Percentiles rank a stretch among this genome's conserved stretches.
These are phyloP conservation scores for Sherardia arvensis DNA, from an alignment of 257 asterid genomes.

Conservation along the genomic window DNA sequence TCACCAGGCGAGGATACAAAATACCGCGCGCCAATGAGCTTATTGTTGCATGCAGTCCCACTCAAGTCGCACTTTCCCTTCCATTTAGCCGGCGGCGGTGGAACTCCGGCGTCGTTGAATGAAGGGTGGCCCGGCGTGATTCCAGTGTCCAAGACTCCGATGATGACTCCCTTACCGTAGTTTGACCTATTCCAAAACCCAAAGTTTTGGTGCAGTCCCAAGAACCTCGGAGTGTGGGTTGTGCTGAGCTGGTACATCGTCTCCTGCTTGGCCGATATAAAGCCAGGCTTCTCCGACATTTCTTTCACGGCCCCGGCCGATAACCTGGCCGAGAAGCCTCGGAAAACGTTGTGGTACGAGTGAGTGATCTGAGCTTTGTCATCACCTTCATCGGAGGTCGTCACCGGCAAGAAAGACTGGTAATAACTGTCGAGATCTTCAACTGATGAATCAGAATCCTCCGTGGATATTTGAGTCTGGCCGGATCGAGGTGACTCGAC, in stretches of 20 bases:
- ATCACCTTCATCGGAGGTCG: neutral
- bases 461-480: neutral
- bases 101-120: neutral
- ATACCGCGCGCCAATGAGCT: conserved; percentile 1
- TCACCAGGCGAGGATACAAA: too few relatives aligned
- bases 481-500: conserved; percentile 7
- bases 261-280: neutral
- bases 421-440: conserved; percentile 6
- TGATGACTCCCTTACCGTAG: neutral
- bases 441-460: neutral
- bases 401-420: conserved; percentile 1
- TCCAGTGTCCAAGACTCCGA: conserved; percentile 6
- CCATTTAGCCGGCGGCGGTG: conserved; percentile 5
- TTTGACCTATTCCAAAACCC: conserved; percentile 2
- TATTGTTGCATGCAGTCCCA: neutral
- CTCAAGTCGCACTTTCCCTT: neutral
- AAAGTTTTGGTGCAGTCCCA: conserved; percentile 7
- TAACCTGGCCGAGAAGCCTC: conserved; percentile 1
- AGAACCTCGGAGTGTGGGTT: neutral
- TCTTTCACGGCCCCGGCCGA: neutral
- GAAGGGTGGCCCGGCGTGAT: conserved; percentile 1
- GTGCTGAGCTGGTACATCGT: neutral
- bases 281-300: conserved; percentile 1
- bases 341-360: conserved; percentile 3
- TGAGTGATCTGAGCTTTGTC: neutral